These are phyloP conservation scores for Coffea canephora DNA, from an alignment of 257 asterid genomes.

Conservation along the genomic window DNA sequence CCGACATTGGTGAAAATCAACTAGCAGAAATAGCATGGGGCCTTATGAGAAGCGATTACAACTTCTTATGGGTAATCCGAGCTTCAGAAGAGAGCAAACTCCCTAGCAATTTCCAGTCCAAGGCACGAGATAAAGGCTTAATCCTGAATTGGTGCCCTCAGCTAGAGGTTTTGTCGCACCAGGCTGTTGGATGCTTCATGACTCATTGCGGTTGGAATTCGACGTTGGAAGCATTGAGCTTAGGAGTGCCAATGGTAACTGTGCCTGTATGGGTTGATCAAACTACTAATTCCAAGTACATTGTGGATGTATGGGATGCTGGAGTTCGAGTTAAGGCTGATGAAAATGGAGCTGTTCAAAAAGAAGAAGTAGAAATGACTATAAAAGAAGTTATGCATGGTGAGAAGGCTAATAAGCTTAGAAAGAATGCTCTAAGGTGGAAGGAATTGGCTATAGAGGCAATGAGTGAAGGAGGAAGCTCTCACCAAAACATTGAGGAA, in stretches of 20 bases:
- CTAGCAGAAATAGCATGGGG: conserved; percentile 23
- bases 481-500: conserved; percentile 27
- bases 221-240: conserved; percentile 23
- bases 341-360: conserved; percentile 1
- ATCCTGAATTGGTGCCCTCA: conserved; percentile 32
- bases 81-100: conserved; percentile 16
- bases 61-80: conserved; percentile 25
- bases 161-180: conserved; percentile 23
- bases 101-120: neutral
- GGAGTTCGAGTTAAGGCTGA: conserved; percentile 20
- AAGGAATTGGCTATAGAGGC: conserved; percentile 31
- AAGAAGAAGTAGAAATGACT: conserved; percentile 20
- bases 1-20: neutral
- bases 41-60: conserved; percentile 6
- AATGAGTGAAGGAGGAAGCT: conserved; percentile 32
- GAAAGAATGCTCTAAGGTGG: conserved; percentile 25
- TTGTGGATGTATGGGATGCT: conserved; percentile 25
- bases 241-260: conserved; percentile 33
- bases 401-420: conserved; percentile 12
- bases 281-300: conserved; percentile 29
- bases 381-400: conserved; percentile 25
- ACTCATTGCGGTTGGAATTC: conserved; percentile 1
- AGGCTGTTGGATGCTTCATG: conserved; percentile 30
- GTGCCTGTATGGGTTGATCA: conserved; percentile 34
- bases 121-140: conserved; percentile 19